Evolutionary conservation across 2,329 filamentous ascomycete species (phyloP), one percentile per base, ranked within the genome.

Genomic region (Fusarium keratoplasticum): DNA sequence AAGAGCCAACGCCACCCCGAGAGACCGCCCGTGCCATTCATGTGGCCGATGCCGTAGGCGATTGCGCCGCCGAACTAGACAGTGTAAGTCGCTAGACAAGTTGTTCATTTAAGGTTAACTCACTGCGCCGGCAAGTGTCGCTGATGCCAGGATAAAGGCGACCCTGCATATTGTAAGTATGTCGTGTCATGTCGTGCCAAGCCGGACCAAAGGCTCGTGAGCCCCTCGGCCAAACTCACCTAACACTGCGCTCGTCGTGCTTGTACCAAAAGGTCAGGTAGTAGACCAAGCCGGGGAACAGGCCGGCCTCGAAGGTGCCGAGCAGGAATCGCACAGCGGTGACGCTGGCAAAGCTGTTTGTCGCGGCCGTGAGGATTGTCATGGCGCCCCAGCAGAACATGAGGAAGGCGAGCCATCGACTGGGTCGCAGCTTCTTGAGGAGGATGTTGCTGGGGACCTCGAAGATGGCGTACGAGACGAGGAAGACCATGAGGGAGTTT

Each of bases 251-350:
- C 82, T 95, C 93, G 20, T 89, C 87, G 74, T 90, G 89, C 52
- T 88, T 90, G 81, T 95, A 95, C 87, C 93, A 95, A 70, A 94
- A 90, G 0, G 93, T 94, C 57, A 95, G 84, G 75, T 94, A 94
- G 81, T 90, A 84, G 0, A 90, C 88, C 73, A 94, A 82, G 0
- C 81, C 81, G 0, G 81, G 81, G 70, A 94, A 94, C 1, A 94
- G 82, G 0, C 92, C 93, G 5, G 92, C 92, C 82, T 95, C 93
- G 47, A 92, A 89, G 6, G 89, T 84, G 6, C 93, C 93, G 0
- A 95, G 86, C 10, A 95, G 80, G 29, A 95, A 87, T 7, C 93
- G 89, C 70, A 92, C 90, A 8, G 86, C 91, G 2, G 93, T 87
- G n/a, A 95, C 84, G 11, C 88, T 88, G 4, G 82, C 87, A 77